Evolutionary conservation across 169 alveolate species (phyloP).

Genomic region (Perkinsus marinus): DNA sequence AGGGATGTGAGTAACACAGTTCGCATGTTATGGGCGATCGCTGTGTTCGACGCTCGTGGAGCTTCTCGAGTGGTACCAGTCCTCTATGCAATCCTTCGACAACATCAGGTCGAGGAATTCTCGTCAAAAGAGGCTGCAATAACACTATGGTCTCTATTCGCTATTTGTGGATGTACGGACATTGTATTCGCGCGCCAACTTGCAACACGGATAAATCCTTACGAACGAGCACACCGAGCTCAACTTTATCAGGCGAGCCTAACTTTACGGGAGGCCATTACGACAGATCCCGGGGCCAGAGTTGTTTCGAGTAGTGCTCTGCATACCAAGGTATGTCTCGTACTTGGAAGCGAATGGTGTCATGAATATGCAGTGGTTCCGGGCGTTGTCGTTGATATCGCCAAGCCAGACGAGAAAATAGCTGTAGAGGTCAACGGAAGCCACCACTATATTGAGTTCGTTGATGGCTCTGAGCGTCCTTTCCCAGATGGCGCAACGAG

Average conservation of each 20-base stretch:
- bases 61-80: not conserved
- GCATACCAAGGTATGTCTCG: not conserved
- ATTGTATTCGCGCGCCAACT: not conserved
- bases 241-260: not conserved
- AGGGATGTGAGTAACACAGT: not conserved
- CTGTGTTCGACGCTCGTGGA: not conserved
- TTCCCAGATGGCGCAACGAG: not conserved
- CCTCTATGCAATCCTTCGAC: not conserved
- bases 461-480: not conserved
- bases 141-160: not conserved
- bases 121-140: not conserved
- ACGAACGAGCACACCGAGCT: not conserved
- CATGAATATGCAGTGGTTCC: not conserved
- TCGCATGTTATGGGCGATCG: not conserved
- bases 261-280: not conserved
- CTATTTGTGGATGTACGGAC: not conserved
- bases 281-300: not conserved
- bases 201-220: not conserved
- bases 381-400: not conserved
- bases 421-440: not conserved
- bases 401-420: not conserved
- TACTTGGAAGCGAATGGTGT: not conserved
- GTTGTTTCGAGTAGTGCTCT: not conserved
- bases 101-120: not conserved
- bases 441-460: not conserved